These are phyloP conservation scores for Beauveria scarabaeidicola DNA, from an alignment of 2,329 filamentous ascomycete genomes.

Conservation along the genomic window DNA sequence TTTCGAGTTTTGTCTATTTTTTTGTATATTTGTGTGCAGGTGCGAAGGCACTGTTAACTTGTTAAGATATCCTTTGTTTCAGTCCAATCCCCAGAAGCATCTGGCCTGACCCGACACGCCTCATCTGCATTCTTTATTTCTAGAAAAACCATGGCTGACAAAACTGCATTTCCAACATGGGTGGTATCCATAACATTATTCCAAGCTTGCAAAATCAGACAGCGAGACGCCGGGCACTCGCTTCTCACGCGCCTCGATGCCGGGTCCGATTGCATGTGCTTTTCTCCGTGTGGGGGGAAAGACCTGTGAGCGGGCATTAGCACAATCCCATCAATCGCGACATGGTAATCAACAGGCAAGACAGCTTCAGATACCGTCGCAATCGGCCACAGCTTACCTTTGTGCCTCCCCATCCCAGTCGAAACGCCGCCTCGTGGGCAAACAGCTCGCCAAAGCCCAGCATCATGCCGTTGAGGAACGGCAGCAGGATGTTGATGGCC, in stretches of 20 bases:
- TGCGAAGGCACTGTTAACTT: background rate
- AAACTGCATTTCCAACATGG: background rate
- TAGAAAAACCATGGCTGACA: background rate
- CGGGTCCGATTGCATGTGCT: slow-evolving; percentile 64
- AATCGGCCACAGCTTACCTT: slow-evolving; percentile 56
- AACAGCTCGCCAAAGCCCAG: slow-evolving; percentile 94
- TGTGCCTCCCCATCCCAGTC: slow-evolving; percentile 87
- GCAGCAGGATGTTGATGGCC: slow-evolving; percentile 89
- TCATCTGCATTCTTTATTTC: background rate
- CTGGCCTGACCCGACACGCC: background rate
- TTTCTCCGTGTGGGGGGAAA: slow-evolving; percentile 53
- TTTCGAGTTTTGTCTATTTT: background rate
- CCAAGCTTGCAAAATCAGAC: slow-evolving; percentile 59
- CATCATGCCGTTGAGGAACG: slow-evolving; percentile 98
- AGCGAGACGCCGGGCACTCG: slow-evolving; percentile 37
- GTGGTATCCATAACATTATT: slow-evolving; percentile 1
- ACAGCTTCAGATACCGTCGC: background rate
- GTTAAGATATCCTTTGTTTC: background rate
- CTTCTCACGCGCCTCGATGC: slow-evolving; percentile 69
- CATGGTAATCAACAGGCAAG: background rate
- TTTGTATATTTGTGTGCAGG: background rate
- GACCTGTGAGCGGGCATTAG: slow-evolving; percentile 31
- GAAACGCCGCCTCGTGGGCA: slow-evolving; percentile 89
- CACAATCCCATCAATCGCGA: background rate
- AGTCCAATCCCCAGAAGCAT: background rate